phyloP scores from a whole-genome alignment of 2,329 filamentous ascomycete species.

The Xylaria sp. region DNA sequence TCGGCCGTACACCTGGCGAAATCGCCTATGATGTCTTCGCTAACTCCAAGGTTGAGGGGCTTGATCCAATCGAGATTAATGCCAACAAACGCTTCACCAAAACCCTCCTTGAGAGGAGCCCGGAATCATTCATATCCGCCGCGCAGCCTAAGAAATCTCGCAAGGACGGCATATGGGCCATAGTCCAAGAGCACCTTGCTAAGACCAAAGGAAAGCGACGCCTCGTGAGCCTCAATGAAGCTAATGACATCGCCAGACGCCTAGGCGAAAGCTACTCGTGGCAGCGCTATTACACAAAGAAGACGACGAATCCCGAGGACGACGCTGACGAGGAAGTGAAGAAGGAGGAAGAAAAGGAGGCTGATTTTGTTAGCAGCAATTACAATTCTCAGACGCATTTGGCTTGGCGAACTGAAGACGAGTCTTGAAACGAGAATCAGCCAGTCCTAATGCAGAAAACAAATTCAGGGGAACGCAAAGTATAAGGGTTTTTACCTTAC shows the following conservation, averaged over 20 bases:
- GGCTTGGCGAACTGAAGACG: constrained; percentile 10
- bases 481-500: not conserved
- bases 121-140: constrained; percentile 16
- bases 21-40: constrained; percentile 63
- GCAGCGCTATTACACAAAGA: constrained; percentile 35
- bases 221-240: constrained; percentile 60
- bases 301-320: constrained; percentile 2
- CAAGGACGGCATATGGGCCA: constrained; percentile 35
- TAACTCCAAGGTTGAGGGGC: constrained; percentile 43
- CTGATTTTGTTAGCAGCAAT: constrained; percentile 23
- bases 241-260: constrained; percentile 63
- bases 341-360: constrained; percentile 25
- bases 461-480: not conserved
- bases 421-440: not conserved
- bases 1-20: constrained; percentile 75
- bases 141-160: not conserved
- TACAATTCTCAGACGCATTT: not conserved
- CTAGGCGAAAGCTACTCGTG: constrained; percentile 55
- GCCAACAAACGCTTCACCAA: not conserved
- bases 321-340: constrained; percentile 15
- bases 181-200: constrained; percentile 34
- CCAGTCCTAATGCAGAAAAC: not conserved
- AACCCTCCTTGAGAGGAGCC: constrained; percentile 15
- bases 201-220: constrained; percentile 48
- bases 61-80: constrained; percentile 12